A percentile compares a stretch with the other conserved stretches of the same genome.
phyloP scores from a whole-genome alignment of 2,329 filamentous ascomycete species.

The Aciculosporium take region DNA sequence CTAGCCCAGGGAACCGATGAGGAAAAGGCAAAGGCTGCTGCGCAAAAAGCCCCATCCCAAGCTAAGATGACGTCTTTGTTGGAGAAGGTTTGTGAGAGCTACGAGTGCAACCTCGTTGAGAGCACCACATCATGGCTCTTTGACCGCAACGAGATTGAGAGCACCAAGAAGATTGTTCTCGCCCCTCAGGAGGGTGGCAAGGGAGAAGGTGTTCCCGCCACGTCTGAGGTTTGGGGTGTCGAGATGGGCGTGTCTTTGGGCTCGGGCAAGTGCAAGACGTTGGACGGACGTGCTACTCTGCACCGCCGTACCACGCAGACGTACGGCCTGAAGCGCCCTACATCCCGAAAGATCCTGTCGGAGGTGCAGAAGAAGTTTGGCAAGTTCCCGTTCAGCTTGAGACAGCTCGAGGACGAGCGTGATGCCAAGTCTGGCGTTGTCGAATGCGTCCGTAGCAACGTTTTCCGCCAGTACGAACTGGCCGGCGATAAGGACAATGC shows the following conservation, averaged over 20 bases:
- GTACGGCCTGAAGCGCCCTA: slow-evolving; percentile 86
- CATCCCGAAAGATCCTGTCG: slow-evolving; percentile 80
- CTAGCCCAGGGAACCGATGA: slow-evolving; percentile 74
- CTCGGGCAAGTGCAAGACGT: slow-evolving; percentile 84
- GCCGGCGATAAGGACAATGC: slow-evolving; percentile 84
- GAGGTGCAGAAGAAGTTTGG: slow-evolving; percentile 97
- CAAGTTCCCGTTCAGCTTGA: slow-evolving; percentile 91
- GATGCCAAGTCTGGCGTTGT: slow-evolving; percentile 90
- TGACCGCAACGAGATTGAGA: slow-evolving; percentile 93
- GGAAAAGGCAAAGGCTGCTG: slow-evolving; percentile 82
- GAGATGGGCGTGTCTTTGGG: slow-evolving; percentile 88
- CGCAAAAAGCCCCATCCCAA: slow-evolving; percentile 73
- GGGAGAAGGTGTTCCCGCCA: slow-evolving; percentile 76
- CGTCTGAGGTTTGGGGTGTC: slow-evolving; percentile 94
- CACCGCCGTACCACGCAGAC: slow-evolving; percentile 87
- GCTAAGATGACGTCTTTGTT: slow-evolving; percentile 73
- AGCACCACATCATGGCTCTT: slow-evolving; percentile 97
- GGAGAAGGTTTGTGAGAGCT: slow-evolving; percentile 82
- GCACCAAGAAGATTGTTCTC: slow-evolving; percentile 93
- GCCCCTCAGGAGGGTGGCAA: slow-evolving; percentile 74
- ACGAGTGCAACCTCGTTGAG: slow-evolving; percentile 87
- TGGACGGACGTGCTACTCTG: slow-evolving; percentile 77
- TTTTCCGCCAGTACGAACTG: slow-evolving; percentile 91
- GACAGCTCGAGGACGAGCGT: slow-evolving; percentile 93
- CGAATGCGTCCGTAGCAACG: slow-evolving; percentile 85